Evolutionary conservation across 805 yeast genomes (phyloP).

Genomic region (Candida rishiriensis): DNA sequence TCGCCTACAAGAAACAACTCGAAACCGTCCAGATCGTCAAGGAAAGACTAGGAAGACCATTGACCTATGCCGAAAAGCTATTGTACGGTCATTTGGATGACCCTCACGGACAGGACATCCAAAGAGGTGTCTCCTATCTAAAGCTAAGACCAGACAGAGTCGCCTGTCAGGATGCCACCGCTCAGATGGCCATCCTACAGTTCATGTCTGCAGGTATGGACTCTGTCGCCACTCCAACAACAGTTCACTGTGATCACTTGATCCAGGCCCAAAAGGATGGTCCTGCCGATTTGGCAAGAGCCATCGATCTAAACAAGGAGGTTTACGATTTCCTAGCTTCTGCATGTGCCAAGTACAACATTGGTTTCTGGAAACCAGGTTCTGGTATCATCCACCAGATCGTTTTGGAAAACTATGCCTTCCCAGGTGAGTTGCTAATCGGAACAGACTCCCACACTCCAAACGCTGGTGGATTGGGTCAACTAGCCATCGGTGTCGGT

Average conservation of each 20-base stretch:
- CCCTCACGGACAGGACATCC: slow-evolving; percentile 70
- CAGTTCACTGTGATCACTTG: slow-evolving; percentile 97
- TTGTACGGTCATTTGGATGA: slow-evolving; percentile 87
- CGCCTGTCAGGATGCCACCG: slow-evolving; percentile 99
- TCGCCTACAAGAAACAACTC: slow-evolving; percentile 85
- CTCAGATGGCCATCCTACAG: slow-evolving; percentile 97
- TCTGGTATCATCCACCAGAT: slow-evolving; percentile 98
- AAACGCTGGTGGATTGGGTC: slow-evolving; percentile 98
- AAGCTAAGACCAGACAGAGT: slow-evolving; percentile 96
- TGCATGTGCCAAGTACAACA: slow-evolving; percentile 92
- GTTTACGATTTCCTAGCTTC: slow-evolving; percentile 92
- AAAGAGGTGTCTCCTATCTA: slow-evolving; percentile 85
- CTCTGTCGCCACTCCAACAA: slow-evolving; percentile 85
- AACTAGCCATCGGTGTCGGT: slow-evolving; percentile 98
- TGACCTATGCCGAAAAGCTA: slow-evolving; percentile 92
- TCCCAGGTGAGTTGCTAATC: slow-evolving; percentile 94
- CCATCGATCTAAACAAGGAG: slow-evolving; percentile 84
- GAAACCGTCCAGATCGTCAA: slow-evolving; percentile 85
- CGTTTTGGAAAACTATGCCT: slow-evolving; percentile 92
- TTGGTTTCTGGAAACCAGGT: slow-evolving; percentile 99
- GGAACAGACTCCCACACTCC: slow-evolving; percentile 99
- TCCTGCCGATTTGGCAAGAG: slow-evolving; percentile 70
- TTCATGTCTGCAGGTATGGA: slow-evolving; percentile 96
- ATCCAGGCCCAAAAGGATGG: slow-evolving; percentile 97
- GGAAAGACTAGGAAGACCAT: slow-evolving; percentile 64